phyloP scores from a whole-genome alignment of 192 early-diverging fungal genomes.

The Umbelopsis vinacea region DNA sequence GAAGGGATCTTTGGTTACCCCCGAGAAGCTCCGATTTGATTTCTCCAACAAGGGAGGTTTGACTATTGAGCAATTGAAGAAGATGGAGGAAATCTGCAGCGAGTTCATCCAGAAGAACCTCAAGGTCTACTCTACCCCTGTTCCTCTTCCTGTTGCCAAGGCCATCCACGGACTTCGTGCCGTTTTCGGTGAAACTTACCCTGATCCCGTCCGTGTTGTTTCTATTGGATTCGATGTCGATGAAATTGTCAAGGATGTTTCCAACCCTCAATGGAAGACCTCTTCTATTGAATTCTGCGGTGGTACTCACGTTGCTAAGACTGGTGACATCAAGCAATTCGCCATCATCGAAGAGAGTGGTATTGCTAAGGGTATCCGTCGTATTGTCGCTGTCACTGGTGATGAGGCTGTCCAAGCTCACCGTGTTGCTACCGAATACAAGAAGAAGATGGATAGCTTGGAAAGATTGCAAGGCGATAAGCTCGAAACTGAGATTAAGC shows the following conservation, averaged over 20 bases:
- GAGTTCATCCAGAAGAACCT: constrained; percentile 76
- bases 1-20: constrained; percentile 93
- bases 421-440: constrained; percentile 71
- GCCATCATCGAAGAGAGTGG: constrained; percentile 86
- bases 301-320: constrained; percentile 93
- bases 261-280: constrained; percentile 79
- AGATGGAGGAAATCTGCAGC: constrained; percentile 80
- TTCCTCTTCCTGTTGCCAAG: constrained; percentile 79
- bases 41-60: constrained; percentile 80
- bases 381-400: constrained; percentile 93
- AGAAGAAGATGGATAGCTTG: constrained; percentile 63
- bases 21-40: constrained; percentile 97
- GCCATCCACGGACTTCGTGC: constrained; percentile 92
- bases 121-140: constrained; percentile 82
- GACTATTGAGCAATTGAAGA: constrained; percentile 66
- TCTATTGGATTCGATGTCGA: constrained; percentile 89
- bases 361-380: constrained; percentile 96
- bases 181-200: constrained; percentile 97
- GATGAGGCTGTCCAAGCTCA: constrained; percentile 81
- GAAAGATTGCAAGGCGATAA: constrained; percentile 57
- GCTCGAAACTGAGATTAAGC: constrained; percentile 83
- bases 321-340: constrained; percentile 87
- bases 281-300: constrained; percentile 97
- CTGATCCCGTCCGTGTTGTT: constrained; percentile 97
- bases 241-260: constrained; percentile 79